Conservation (phyloP, 2,329 filamentous ascomycete species). For the Curvularia sp. region DNA sequence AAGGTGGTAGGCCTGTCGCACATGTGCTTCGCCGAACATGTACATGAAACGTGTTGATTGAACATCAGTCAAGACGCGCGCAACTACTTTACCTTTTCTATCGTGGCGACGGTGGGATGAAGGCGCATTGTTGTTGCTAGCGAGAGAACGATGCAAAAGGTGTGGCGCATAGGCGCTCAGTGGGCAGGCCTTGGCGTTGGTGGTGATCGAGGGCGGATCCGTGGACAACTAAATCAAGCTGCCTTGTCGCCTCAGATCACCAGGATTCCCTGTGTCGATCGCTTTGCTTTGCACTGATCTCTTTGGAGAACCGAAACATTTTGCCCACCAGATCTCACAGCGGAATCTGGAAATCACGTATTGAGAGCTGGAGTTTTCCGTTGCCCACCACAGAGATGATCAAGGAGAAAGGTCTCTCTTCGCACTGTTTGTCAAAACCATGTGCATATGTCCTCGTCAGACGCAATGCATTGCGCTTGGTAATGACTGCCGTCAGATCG, state of each 20-base stretch:
- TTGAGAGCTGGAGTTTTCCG: background rate
- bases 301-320: background rate
- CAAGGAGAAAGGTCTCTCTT: background rate
- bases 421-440: background rate
- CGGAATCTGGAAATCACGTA: background rate
- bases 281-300: background rate
- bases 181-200: background rate
- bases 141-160: background rate
- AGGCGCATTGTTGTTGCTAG: background rate
- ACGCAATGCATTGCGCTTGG: slow-evolving; percentile 2
- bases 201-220: background rate
- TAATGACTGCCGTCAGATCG: slow-evolving; percentile 5
- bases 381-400: background rate
- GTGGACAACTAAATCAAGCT: background rate
- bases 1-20: background rate
- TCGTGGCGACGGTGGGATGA: background rate
- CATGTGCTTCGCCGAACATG: background rate
- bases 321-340: background rate
- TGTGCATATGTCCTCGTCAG: background rate
- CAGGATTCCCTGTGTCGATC: slow-evolving; percentile 1
- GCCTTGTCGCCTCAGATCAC: slow-evolving; percentile 1
- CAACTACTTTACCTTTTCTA: background rate
- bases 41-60: background rate
- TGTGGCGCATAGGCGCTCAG: background rate
- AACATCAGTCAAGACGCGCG: background rate